Base-by-base conservation (phyloP, 2,329 filamentous ascomycete genomes). In the Fonsecaea pedrosoi region DNA sequence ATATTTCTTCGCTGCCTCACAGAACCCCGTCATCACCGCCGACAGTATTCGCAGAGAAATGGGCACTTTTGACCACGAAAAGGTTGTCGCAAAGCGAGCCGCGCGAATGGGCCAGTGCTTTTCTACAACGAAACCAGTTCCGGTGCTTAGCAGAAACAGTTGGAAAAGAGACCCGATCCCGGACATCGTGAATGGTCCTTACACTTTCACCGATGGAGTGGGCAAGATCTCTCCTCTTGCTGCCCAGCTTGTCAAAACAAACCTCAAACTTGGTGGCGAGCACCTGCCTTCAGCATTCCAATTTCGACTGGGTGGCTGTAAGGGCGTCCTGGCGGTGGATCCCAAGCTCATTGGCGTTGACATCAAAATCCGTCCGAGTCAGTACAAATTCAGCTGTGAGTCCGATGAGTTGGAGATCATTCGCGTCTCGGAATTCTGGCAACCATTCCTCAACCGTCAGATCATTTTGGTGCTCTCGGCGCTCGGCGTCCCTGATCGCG, bases 21-120 rank as follows among this genome's bases (percentile, higher is more conserved):
- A 91, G 0, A 88, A 87, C 0, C 81, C 86, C 0, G 82, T 87
- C 62, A 75, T 91, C 7, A 90, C 87, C 1, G 92, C 92, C 61
- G 85, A 90, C 18, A 84, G 89, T 58, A 97, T 99, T 65, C 90
- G 94, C 4, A 77, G 83, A 37, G 94, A 91, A 87, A 96, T 98
- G 90, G 95, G 95, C 0, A 81, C 90, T 13, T 96, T 99, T 73
- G 84, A 83, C 13, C 86, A 92, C 69, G 97, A 97, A 77, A 87
- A 85, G 63, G 86, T 90, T 32, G 86, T 96, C n/a, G 94, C 94
- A 35, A 97, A 96, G 74, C 92, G 94, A 76, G 91, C 92, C 56
- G 92, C 95, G 34, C 87, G 95, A 34, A 82, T 98, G 18, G 95
- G 95, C 0, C 95, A 98, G 78, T 97, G 94, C 76, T 97, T 99